Evolutionary conservation across 495 filamentous ascomycete genomes (phyloP).

Genomic region (Tuber melanosporum): DNA sequence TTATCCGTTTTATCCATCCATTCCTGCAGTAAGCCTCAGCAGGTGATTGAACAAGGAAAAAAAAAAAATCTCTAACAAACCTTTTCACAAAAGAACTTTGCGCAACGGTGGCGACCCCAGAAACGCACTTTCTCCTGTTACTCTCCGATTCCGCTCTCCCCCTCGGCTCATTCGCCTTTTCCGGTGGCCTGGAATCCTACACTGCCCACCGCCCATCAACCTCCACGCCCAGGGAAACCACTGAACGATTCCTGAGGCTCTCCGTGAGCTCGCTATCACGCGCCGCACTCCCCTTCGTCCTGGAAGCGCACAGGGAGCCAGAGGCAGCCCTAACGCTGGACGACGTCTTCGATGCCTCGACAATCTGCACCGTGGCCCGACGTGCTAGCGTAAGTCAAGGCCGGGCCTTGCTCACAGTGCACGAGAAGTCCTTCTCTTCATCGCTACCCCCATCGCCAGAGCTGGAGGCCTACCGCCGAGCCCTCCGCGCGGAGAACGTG

Average conservation of each 20-base stretch:
- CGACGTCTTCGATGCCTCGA: slow-evolving; percentile 77
- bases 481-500: slow-evolving; percentile 6
- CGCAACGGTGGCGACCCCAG: slow-evolving; percentile 16
- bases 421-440: slow-evolving; percentile 59
- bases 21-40: slow-evolving; percentile 5
- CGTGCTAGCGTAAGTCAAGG: slow-evolving; percentile 81
- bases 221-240: slow-evolving; percentile 45
- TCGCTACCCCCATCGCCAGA: neutral
- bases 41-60: neutral
- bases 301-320: slow-evolving; percentile 65
- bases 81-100: neutral
- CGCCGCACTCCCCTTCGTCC: slow-evolving; percentile 76
- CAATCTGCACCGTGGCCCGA: slow-evolving; percentile 78
- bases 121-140: slow-evolving; percentile 73
- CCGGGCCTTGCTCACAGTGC: slow-evolving; percentile 76
- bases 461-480: slow-evolving; percentile 19
- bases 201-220: slow-evolving; percentile 59
- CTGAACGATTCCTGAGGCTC: slow-evolving; percentile 68
- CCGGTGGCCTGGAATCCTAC: slow-evolving; percentile 87
- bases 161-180: slow-evolving; percentile 94
- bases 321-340: slow-evolving; percentile 54
- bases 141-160: slow-evolving; percentile 94
- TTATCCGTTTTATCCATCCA: neutral
- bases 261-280: slow-evolving; percentile 71
- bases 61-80: slow-evolving; percentile 6